A percentile compares a stretch with the other conserved stretches of the same genome.
Evolutionary conservation across 2,329 filamentous ascomycete genomes (phyloP).

Genomic region (Tolypocladium endophyticum): DNA sequence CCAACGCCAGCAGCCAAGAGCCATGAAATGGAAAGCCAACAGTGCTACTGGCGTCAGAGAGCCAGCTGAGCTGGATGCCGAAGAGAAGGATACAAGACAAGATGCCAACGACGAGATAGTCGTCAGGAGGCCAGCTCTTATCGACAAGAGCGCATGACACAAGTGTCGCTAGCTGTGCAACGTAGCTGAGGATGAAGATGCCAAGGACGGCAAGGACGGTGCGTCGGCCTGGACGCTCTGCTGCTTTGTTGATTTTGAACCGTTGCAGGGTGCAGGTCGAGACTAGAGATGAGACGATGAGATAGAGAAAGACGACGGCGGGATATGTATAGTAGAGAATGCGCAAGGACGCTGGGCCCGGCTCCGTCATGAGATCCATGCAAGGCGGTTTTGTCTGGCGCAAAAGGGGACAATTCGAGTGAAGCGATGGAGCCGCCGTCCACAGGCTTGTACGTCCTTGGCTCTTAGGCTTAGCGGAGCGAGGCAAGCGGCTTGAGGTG

Average conservation of each 20-base stretch:
- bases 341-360: conserved; percentile 20
- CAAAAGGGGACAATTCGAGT: background rate
- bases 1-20: conserved; percentile 47
- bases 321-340: conserved; percentile 51
- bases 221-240: conserved; percentile 9
- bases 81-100: conserved; percentile 56
- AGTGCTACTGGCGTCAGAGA: conserved; percentile 37
- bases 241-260: conserved; percentile 12
- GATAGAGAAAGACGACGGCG: conserved; percentile 45
- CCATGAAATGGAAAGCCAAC: conserved; percentile 56
- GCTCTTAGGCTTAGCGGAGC: background rate
- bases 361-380: conserved; percentile 5
- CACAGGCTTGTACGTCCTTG: background rate
- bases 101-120: conserved; percentile 43
- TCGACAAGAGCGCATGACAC: conserved; percentile 22
- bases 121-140: conserved; percentile 29
- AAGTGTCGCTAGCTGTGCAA: conserved; percentile 33
- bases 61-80: conserved; percentile 44
- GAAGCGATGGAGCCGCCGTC: background rate
- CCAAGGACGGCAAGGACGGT: conserved; percentile 30
- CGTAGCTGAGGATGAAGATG: conserved; percentile 33
- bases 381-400: conserved; percentile 5
- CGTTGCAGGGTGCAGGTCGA: conserved; percentile 44
- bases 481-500: background rate
- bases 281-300: conserved; percentile 37